Percentiles rank a stretch among this genome's conserved stretches.
Evolutionary conservation across 495 filamentous ascomycete genomes (phyloP).

Genomic region (Poronia punctata): DNA sequence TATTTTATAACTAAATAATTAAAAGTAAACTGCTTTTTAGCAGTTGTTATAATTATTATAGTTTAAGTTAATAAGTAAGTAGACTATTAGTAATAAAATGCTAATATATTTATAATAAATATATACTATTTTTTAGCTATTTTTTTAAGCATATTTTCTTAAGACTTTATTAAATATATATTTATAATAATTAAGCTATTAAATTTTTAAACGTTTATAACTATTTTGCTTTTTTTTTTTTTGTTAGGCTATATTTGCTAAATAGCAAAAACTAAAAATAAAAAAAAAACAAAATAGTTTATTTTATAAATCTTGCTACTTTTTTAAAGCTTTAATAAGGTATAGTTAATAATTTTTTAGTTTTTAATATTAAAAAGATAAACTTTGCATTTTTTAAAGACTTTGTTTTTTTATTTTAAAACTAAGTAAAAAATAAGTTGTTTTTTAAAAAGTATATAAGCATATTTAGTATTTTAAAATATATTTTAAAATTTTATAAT

Average conservation of each 20-base stretch:
- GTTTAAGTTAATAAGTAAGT: too few species aligned
- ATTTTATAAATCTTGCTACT: constrained; percentile 1
- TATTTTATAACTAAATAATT: not conserved
- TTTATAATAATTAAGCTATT: constrained; percentile 9
- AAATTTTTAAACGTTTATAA: constrained; percentile 1
- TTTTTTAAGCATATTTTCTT: not conserved
- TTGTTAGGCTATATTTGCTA: not conserved
- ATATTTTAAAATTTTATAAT: constrained; percentile 2
- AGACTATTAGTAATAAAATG: too few species aligned
- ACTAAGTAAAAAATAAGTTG: constrained; percentile 1
- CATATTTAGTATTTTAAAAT: not conserved
- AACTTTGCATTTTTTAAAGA: not conserved
- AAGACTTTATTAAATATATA: constrained; percentile 13
- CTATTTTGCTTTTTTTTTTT: constrained; percentile 7
- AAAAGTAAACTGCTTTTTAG: not conserved
- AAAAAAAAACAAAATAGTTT: not conserved
- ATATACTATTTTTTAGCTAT: constrained; percentile 2
- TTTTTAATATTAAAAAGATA: not conserved
- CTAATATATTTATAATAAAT: not conserved
- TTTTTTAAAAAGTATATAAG: not conserved
- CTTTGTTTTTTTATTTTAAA: not conserved
- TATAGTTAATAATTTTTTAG: constrained; percentile 3
- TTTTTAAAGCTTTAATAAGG: not conserved
- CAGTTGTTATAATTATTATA: not conserved
- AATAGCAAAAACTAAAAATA: not conserved